These are phyloP conservation scores for Septoria petroselini DNA, from an alignment of 2,329 filamentous ascomycete species.

Conservation along the genomic window DNA sequence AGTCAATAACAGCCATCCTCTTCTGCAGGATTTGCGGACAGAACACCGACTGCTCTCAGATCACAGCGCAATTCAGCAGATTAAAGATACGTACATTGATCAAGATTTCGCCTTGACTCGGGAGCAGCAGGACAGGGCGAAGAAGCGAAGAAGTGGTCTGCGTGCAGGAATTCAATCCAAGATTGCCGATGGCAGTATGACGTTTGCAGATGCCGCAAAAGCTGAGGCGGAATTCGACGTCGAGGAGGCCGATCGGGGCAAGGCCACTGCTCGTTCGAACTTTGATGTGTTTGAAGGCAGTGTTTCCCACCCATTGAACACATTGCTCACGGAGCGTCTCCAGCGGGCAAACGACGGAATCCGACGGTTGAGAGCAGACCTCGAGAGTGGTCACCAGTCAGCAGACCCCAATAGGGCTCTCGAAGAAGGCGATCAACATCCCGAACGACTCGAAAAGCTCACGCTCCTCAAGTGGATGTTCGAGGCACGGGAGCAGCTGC, in stretches of 20 bases:
- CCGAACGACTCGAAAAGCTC: conserved; percentile 88
- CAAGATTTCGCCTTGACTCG: conserved; percentile 44
- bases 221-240: conserved; percentile 72
- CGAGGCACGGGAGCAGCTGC: conserved; percentile 82
- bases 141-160: conserved; percentile 33
- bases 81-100: conserved; percentile 35
- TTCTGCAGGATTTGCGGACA: conserved; percentile 72
- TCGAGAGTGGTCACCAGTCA: conserved; percentile 68
- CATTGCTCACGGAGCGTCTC: conserved; percentile 73
- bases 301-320: conserved; percentile 81
- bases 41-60: conserved; percentile 73
- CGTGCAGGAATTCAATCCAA: conserved; percentile 67
- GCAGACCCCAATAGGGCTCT: conserved; percentile 78
- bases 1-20: conserved; percentile 92
- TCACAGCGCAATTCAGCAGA: conserved; percentile 64
- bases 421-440: conserved; percentile 91
- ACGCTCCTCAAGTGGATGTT: conserved; percentile 97
- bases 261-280: conserved; percentile 71
- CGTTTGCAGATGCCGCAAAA: conserved; percentile 72
- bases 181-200: conserved; percentile 72
- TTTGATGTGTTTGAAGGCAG: conserved; percentile 81
- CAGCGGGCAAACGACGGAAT: conserved; percentile 72
- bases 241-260: conserved; percentile 66
- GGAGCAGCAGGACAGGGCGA: conserved; percentile 39
- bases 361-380: conserved; percentile 65